These are phyloP conservation scores for Mycena rosella DNA, from an alignment of 768 basidiomycete genomes.

Conservation along the genomic window DNA sequence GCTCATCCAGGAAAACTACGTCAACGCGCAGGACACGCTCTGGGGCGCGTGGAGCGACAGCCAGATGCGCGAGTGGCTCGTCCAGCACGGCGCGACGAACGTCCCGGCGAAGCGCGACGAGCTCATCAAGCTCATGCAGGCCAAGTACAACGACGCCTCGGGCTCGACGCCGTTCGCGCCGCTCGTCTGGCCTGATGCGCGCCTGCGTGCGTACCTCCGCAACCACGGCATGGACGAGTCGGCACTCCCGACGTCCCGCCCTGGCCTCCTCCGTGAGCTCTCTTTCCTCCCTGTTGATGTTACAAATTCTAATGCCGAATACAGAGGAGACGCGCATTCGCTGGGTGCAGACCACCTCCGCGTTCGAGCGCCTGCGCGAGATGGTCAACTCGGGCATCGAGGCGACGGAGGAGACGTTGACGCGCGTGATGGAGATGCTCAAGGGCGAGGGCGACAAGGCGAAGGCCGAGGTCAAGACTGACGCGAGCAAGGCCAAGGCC, in stretches of 20 bases:
- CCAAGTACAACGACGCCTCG: slow-evolving; percentile 69
- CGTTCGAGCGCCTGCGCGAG: slow-evolving; percentile 72
- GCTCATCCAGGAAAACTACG: slow-evolving; percentile 82
- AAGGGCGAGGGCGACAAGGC: slow-evolving; percentile 53
- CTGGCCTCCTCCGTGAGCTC: slow-evolving; percentile 80
- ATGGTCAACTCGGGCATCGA: slow-evolving; percentile 76
- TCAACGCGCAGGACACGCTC: slow-evolving; percentile 67
- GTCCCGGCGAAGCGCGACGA: slow-evolving; percentile 80
- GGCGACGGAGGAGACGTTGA: slow-evolving; percentile 83
- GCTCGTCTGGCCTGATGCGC: slow-evolving; percentile 91
- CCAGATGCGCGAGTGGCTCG: slow-evolving; percentile 79
- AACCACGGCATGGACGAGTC: slow-evolving; percentile 80
- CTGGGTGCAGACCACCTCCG: slow-evolving; percentile 79
- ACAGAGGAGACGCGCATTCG: slow-evolving; percentile 85
- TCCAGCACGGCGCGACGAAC: slow-evolving; percentile 76
- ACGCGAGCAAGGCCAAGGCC: slow-evolving; percentile 23
- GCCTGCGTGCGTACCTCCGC: slow-evolving; percentile 90
- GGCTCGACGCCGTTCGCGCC: slow-evolving; percentile 68
- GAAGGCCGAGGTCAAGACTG: slow-evolving; percentile 44
- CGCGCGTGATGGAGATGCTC: slow-evolving; percentile 59
- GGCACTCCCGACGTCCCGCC: slow-evolving; percentile 72
- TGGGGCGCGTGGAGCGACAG: slow-evolving; percentile 81
- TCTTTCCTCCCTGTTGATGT: neutral
- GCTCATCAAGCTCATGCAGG: slow-evolving; percentile 76
- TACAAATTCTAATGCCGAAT: too few species aligned